Base-by-base conservation (phyloP, 148 eudicot genomes). In the Nyssa sinensis region DNA sequence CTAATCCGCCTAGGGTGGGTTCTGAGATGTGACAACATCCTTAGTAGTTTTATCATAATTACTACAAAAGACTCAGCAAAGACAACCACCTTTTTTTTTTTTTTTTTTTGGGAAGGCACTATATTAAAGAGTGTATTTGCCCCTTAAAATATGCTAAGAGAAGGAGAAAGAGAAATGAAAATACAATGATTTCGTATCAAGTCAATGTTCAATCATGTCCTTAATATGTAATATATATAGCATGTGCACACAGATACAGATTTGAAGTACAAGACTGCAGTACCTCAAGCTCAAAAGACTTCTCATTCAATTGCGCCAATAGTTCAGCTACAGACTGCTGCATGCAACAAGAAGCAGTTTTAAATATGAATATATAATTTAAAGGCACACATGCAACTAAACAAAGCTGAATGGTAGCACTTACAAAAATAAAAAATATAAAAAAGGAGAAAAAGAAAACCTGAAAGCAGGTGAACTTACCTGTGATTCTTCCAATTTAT, bases 221-320 rank as follows among this genome's bases (percentile, higher is more conserved):
- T 44, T 44, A 44, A 44, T 44, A 44, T 44, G 51, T 44, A 19
- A 44, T 0, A 37, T 9, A 39, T 11, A 44, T n/a, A n/a, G n/a
- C n/a, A n/a, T n/a, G n/a, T n/a, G n/a, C n/a, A n/a, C n/a, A n/a
- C n/a, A n/a, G n/a, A 44, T 44, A 11, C 16, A 1, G 7, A 44
- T 44, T n/a, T 19, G 19, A 21, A 17, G 25, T 55, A 19, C 29
- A 32, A 72, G 58, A 67, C 27, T 29, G 55, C 61, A 58, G 76
- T 73, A 92, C 99, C 99, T 95, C 97, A 61, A 95, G 94, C 82
- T 95, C 99, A 80, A 95, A 91, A 63, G 96, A 89, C 76, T 89
- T 95, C 90, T 95, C 97, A 62, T 92, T 92, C 79, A 95, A 66
- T 75, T 88, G 96, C 75, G 83, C 87, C 85, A 85, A 81, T 27